Evolutionary conservation across 1,284 basidiomycete species (phyloP), one percentile per base, ranked within the genome.

Genomic region (Pulchroboletus neoregius): DNA sequence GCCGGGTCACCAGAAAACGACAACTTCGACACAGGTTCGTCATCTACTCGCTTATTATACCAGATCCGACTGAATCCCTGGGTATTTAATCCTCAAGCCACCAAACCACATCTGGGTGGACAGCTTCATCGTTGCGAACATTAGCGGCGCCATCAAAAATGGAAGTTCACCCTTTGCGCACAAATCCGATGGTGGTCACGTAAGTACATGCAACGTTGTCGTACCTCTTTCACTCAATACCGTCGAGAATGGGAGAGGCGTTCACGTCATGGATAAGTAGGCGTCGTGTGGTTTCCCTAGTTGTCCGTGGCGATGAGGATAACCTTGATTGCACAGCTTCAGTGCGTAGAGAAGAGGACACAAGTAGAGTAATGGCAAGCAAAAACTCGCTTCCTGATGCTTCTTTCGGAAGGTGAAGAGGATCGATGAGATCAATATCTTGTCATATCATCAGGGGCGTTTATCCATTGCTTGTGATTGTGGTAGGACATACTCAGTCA

Each of bases 251-350:
- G 31, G 35, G 26, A 42, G 20, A 5, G 13, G 2, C 4, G 23
- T 41, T 63, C 45, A 63, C 59, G 59, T 42, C 39, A 59, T 24
- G 43, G 51, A 60, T 62, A 63, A 60, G 57, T 60, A 32, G 61
- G 57, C 57, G 59, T 44, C 11, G 34, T 32, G n/a, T 16, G n/a
- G 9, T 43, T 62, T 49, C 57, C 61, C 27, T 51, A 39, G 32
- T 45, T 34, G 55, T 46, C 20, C 7, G 47, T 52, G 45, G 52
- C 47, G 31, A 13, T 45, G 44, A 35, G 23, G 45, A 45, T 45
- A 61, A 37, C 49, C 47, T 41, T 39, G 34, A 35, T 34, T 34
- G 12, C 28, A 38, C 18, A 23, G 40, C 24, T 27, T 39, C 15
- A 27, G n/a, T 30, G 3, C 20, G 26, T 18, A 16, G 30, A 15